These are phyloP conservation scores for Microsporum audouinii DNA, from an alignment of 2,329 filamentous ascomycete species.

Conservation along the genomic window DNA sequence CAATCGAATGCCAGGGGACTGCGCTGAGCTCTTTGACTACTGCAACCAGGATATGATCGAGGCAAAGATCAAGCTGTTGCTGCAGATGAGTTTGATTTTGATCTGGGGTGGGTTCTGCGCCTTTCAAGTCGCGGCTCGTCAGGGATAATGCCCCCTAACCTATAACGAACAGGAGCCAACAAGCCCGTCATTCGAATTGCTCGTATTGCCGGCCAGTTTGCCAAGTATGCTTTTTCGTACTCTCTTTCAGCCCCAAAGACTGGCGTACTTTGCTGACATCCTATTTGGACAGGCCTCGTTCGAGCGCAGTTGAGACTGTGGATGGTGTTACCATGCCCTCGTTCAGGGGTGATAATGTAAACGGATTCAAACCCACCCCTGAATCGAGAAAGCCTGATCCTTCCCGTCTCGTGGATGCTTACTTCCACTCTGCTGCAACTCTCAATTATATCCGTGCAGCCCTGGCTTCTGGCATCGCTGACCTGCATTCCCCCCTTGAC, in stretches of 20 bases:
- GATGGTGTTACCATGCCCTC: slow-evolving; percentile 72
- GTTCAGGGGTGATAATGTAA: slow-evolving; percentile 91
- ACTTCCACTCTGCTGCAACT: slow-evolving; percentile 90
- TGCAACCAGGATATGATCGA: slow-evolving; percentile 83
- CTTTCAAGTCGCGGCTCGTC: not conserved
- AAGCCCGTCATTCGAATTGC: slow-evolving; percentile 85
- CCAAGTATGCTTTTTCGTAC: slow-evolving; percentile 45
- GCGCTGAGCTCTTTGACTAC: slow-evolving; percentile 94
- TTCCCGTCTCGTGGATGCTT: slow-evolving; percentile 71
- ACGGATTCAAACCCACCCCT: slow-evolving; percentile 58
- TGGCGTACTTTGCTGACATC: slow-evolving; percentile 2
- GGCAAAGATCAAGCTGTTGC: slow-evolving; percentile 87
- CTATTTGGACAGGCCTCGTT: slow-evolving; percentile 50
- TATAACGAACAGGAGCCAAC: slow-evolving; percentile 38
- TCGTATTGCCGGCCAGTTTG: slow-evolving; percentile 94
- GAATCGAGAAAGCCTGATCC: slow-evolving; percentile 74
- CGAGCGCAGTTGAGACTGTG: slow-evolving; percentile 71
- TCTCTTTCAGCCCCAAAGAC: slow-evolving; percentile 4
- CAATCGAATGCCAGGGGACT: slow-evolving; percentile 47
- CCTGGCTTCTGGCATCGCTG: slow-evolving; percentile 76
- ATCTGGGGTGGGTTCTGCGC: slow-evolving; percentile 57
- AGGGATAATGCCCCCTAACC: slow-evolving; percentile 2
- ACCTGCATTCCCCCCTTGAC: slow-evolving; percentile 84
- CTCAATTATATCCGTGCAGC: slow-evolving; percentile 85
- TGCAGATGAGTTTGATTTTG: slow-evolving; percentile 93